Base-by-base conservation (phyloP, 2,329 filamentous ascomycete genomes). In the Hymenoscyphus fructigenus region DNA sequence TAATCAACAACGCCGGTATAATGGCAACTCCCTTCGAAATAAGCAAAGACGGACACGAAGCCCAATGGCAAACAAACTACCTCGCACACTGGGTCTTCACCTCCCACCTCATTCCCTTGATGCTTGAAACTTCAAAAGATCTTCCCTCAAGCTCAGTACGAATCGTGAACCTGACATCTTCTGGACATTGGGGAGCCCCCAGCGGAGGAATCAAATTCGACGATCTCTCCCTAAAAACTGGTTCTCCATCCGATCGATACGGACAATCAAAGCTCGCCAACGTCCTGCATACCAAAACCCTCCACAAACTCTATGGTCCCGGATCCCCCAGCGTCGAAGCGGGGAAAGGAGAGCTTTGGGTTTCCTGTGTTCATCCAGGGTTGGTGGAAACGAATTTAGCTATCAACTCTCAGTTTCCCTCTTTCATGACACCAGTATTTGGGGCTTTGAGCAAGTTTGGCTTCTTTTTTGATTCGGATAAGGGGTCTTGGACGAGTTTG, bases 241-340 rank as follows among this genome's bases (percentile, higher is more conserved):
- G 71, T 12, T 71, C 74, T 12, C 12, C 67, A 63, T 77, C 70
- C 76, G 73, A 75, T 64, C 75, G 78, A 12, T 82, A 82, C 70
- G 79, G 78, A 15, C 79, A 81, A 70, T 76, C 74, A 70, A 82
- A 82, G 70, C 77, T 81, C 5, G 79, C 76, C 60, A 82, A 81
- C 62, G 73, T 81, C 28, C 73, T 81, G 44, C 78, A 80, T 69
- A 68, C 76, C n/a, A 76, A 72, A 64, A 74, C 71, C 14, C 67
- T 81, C 50, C 68, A 78, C 59, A 72, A 71, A 61, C 63, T 26
- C 14, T 77, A 79, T 65, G 76, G 78, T 0, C 73, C 67, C 17
- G 75, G 76, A 0, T 72, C 67, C 9, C 56, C 63, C n/a, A 67
- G 68, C 20, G 69, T 73, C n/a, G 63, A 53, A 28, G 66, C 65